Evolutionary conservation across 495 filamentous ascomycete species (phyloP).

Genomic region (Aspergillus affinis): DNA sequence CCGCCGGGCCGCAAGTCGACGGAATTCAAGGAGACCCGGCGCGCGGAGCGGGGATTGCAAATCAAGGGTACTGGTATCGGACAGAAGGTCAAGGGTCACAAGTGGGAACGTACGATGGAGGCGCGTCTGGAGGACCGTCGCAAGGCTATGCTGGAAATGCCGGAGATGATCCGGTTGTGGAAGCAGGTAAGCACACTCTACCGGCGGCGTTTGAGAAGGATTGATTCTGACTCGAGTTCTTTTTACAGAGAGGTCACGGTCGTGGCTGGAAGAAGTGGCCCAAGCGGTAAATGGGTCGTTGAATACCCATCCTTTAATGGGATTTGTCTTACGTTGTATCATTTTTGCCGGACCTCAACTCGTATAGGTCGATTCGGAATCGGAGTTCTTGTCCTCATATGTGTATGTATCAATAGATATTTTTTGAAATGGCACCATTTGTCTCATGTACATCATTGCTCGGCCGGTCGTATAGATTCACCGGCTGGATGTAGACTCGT

Average conservation of each 20-base stretch:
- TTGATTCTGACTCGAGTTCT: neutral
- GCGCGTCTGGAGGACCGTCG: slow-evolving; percentile 79
- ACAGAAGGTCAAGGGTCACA: slow-evolving; percentile 92
- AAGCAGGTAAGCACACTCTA: slow-evolving; percentile 66
- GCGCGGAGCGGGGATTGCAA: slow-evolving; percentile 69
- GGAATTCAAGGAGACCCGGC: slow-evolving; percentile 61
- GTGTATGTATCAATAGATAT: slow-evolving; percentile 16
- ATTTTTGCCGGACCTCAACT: slow-evolving; percentile 14
- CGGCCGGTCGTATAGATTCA: no score
- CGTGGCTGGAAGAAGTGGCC: slow-evolving; percentile 91
- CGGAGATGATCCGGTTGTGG: slow-evolving; percentile 84
- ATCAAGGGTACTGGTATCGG: slow-evolving; percentile 91
- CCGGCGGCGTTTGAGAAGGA: neutral
- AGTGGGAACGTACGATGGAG: slow-evolving; percentile 85
- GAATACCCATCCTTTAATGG: slow-evolving; percentile 17
- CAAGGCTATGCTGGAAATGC: slow-evolving; percentile 93
- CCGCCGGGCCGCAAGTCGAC: slow-evolving; percentile 76
- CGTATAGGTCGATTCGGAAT: slow-evolving; percentile 25
- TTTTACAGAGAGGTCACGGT: slow-evolving; percentile 72
- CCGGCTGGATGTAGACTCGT: neutral
- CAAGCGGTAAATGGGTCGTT: slow-evolving; percentile 44
- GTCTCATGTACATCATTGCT: neutral
- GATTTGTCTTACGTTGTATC: slow-evolving; percentile 32
- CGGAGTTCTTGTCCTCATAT: slow-evolving; percentile 28
- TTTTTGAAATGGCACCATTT: slow-evolving; percentile 5